Base-by-base conservation (phyloP, 2,329 filamentous ascomycete genomes). In the Fusarium tanahbumbuense region DNA sequence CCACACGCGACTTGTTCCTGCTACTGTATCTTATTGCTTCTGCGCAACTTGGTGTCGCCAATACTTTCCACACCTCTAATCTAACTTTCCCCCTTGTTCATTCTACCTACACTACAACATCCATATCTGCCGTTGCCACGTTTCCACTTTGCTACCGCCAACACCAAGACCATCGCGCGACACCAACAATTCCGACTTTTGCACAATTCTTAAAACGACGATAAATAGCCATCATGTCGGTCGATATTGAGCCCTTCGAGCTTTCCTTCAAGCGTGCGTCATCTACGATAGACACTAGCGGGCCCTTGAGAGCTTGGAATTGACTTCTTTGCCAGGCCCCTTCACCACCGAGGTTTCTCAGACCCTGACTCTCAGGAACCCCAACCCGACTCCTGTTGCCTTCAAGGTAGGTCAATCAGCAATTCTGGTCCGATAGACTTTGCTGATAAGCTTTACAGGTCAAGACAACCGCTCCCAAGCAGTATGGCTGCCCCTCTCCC, bases 381-480 rank as follows among this genome's bases (percentile, higher is more conserved):
- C 87, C 46, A 90, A 87, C 78, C 81, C 83, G 50, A 83, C 84
- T 44, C 89, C 90, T 10, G 83, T 92, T 70, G 89, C 89, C 41
- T 92, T 92, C 84, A 92, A 92, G 87, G 89, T 91, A 85, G 68
- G 83, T 62, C 34, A 23, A 12, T 18, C 50, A 16, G 50, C n/a
- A 22, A n/a, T n/a, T 9, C 16, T 18, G 5, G 48, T 60, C 55
- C 58, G 20, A 60, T 37, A 8, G 15, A 22, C 25, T 25, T 53
- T 67, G 54, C 68, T 77, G 34, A 75, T 58, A 45, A 45, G n/a
- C 41, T 44, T 40, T 15, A 16, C 75, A 97, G 94, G 96, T 99
- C 82, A 99, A 99, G 90, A 99, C 96, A 50, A 99, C 96, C 69
- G 96, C 96, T 52, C 96, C 96, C 34, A 98, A 98, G 84, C 96